Evolutionary conservation across 2,329 filamentous ascomycete genomes (phyloP).

Genomic region (Paecilomyces variotii): DNA sequence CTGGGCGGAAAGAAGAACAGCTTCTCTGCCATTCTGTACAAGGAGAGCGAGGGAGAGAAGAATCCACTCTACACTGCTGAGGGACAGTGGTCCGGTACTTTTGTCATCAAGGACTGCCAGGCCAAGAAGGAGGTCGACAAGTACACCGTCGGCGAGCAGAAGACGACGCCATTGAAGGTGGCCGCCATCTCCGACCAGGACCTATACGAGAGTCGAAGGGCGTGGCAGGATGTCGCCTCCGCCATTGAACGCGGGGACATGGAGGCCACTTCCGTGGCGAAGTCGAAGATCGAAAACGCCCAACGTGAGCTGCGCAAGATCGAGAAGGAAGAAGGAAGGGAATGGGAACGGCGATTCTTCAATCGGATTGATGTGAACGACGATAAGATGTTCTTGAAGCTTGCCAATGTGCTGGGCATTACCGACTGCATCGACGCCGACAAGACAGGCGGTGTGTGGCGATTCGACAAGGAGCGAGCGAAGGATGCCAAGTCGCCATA

Average conservation of each 20-base stretch:
- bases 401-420: slow-evolving; percentile 37
- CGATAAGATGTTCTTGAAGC: slow-evolving; percentile 32
- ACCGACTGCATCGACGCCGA: slow-evolving; percentile 46
- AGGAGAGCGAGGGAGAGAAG: slow-evolving; percentile 57
- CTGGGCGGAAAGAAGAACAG: slow-evolving; percentile 92
- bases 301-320: slow-evolving; percentile 69
- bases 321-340: slow-evolving; percentile 64
- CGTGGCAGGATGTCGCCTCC: slow-evolving; percentile 77
- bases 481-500: slow-evolving; percentile 35
- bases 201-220: slow-evolving; percentile 75
- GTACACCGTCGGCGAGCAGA: slow-evolving; percentile 52
- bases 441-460: slow-evolving; percentile 64
- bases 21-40: slow-evolving; percentile 69
- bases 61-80: slow-evolving; percentile 67
- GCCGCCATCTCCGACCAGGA: slow-evolving; percentile 71
- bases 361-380: slow-evolving; percentile 31
- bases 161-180: slow-evolving; percentile 61
- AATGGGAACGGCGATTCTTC: slow-evolving; percentile 85
- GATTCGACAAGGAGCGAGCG: slow-evolving; percentile 53
- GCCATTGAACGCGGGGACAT: slow-evolving; percentile 78
- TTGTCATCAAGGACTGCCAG: slow-evolving; percentile 65
- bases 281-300: slow-evolving; percentile 80
- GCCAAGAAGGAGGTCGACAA: slow-evolving; percentile 45
- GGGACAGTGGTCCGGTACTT: slow-evolving; percentile 83
- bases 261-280: slow-evolving; percentile 68